Conservation (phyloP, 768 basidiomycete species). For the Russula earlei region DNA sequence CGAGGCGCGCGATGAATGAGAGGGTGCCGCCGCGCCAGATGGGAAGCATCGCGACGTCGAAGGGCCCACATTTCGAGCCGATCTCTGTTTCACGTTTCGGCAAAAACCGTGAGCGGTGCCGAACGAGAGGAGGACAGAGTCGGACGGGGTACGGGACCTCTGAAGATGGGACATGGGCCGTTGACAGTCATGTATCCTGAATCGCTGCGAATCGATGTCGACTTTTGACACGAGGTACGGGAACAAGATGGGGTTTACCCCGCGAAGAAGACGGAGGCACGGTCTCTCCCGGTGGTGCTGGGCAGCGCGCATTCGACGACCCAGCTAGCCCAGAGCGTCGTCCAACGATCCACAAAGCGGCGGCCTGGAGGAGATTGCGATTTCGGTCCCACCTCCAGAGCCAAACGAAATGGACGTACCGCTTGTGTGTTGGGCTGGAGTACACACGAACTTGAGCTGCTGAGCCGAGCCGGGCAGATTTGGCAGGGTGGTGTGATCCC, state of each 20-base stretch:
- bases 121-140: background rate
- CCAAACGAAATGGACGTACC: constrained; percentile 23
- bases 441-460: constrained; percentile 28
- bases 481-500: constrained; percentile 27
- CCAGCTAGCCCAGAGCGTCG: constrained; percentile 36
- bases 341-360: constrained; percentile 27
- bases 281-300: constrained; percentile 1
- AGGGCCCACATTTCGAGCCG: constrained; percentile 31
- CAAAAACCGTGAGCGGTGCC: background rate
- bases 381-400: background rate
- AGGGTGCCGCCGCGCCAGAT: constrained; percentile 38
- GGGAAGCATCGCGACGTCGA: constrained; percentile 35
- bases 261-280: constrained; percentile 23
- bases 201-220: constrained; percentile 24
- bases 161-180: constrained; percentile 32
- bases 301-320: constrained; percentile 26
- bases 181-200: constrained; percentile 30
- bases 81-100: constrained; percentile 26
- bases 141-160: constrained; percentile 20
- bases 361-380: constrained; percentile 24
- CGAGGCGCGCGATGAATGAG: constrained; percentile 30
- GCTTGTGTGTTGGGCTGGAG: constrained; percentile 36
- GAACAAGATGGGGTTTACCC: constrained; percentile 20
- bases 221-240: background rate
- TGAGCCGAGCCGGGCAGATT: constrained; percentile 9